A percentile compares a stretch with the other conserved stretches of the same genome.
phyloP scores from a whole-genome alignment of 495 filamentous ascomycete species.

The Polyplosphaeria fusca region DNA sequence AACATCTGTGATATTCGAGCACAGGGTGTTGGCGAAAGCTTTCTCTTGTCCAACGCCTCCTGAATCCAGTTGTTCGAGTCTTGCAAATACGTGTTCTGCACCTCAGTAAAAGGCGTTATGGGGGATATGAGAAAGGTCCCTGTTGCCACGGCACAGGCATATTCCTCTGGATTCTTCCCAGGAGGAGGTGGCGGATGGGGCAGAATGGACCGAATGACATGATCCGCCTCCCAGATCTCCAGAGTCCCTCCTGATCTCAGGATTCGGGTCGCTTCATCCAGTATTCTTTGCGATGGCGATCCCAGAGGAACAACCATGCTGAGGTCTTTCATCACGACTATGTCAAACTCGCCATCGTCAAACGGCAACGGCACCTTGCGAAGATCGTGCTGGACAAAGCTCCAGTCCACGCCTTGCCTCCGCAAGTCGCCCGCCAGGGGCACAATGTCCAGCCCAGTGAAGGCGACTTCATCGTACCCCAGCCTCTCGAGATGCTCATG shows the following conservation, averaged over 20 bases:
- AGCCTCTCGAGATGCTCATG: slow-evolving; percentile 67
- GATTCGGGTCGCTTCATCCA: slow-evolving; percentile 75
- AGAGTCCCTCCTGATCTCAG: slow-evolving; percentile 74
- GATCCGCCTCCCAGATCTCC: slow-evolving; percentile 85
- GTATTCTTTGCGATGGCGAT: slow-evolving; percentile 60
- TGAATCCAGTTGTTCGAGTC: slow-evolving; percentile 82
- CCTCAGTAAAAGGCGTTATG: slow-evolving; percentile 71
- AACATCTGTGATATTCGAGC: slow-evolving; percentile 73
- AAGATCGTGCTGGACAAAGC: slow-evolving; percentile 82
- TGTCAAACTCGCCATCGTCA: slow-evolving; percentile 77
- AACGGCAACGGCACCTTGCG: slow-evolving; percentile 75
- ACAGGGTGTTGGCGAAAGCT: slow-evolving; percentile 72
- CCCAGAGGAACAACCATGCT: slow-evolving; percentile 61
- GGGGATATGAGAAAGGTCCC: slow-evolving; percentile 81
- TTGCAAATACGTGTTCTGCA: slow-evolving; percentile 76
- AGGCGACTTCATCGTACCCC: slow-evolving; percentile 53
- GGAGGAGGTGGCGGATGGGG: slow-evolving; percentile 66
- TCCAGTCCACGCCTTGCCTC: slow-evolving; percentile 77
- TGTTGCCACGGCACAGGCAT: slow-evolving; percentile 59
- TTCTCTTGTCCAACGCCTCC: slow-evolving; percentile 68
- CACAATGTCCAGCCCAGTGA: slow-evolving; percentile 82
- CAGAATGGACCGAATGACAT: slow-evolving; percentile 69
- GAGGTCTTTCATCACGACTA: slow-evolving; percentile 87
- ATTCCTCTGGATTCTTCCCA: slow-evolving; percentile 54
- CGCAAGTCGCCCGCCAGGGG: slow-evolving; percentile 68